Evolutionary conservation across 2,329 filamentous ascomycete species (phyloP).

Genomic region (Lasiodiplodia sp.): DNA sequence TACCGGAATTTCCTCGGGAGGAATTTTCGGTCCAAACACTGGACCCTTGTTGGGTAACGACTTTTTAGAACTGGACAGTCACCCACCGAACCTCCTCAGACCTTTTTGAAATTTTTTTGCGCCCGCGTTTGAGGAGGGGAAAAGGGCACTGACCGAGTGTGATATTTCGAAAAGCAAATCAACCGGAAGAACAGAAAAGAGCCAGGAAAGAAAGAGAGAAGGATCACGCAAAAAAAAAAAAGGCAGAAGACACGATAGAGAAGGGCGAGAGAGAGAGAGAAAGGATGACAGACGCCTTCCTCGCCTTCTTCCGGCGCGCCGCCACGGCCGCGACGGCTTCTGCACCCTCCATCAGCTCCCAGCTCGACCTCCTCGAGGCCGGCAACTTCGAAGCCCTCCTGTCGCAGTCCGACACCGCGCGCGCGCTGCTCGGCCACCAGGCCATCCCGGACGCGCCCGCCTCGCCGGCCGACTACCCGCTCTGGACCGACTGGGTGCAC

Average conservation of each 20-base stretch:
- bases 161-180: not conserved
- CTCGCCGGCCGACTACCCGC: constrained; percentile 42
- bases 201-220: too few species aligned
- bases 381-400: constrained; percentile 53
- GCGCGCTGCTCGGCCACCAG: constrained; percentile 50
- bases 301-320: constrained; percentile 49
- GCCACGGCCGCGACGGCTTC: constrained; percentile 52
- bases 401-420: constrained; percentile 46
- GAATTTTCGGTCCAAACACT: constrained; percentile 18
- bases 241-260: not conserved
- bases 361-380: constrained; percentile 49
- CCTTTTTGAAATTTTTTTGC: not conserved
- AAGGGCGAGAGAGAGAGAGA: not conserved
- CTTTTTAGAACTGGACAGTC: not conserved
- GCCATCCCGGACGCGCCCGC: constrained; percentile 41
- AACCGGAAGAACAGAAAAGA: not conserved
- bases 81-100: not conserved
- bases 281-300: constrained; percentile 52
- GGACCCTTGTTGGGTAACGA: not conserved
- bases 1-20: constrained; percentile 19
- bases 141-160: not conserved
- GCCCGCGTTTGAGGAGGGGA: not conserved
- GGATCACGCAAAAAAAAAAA: too few species aligned
- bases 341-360: constrained; percentile 41
- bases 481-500: constrained; percentile 53